Percentiles rank a stretch among this genome's conserved stretches.
Evolutionary conservation across 2,329 filamentous ascomycete species (phyloP).

Genomic region (Rugonectria rugulosa): DNA sequence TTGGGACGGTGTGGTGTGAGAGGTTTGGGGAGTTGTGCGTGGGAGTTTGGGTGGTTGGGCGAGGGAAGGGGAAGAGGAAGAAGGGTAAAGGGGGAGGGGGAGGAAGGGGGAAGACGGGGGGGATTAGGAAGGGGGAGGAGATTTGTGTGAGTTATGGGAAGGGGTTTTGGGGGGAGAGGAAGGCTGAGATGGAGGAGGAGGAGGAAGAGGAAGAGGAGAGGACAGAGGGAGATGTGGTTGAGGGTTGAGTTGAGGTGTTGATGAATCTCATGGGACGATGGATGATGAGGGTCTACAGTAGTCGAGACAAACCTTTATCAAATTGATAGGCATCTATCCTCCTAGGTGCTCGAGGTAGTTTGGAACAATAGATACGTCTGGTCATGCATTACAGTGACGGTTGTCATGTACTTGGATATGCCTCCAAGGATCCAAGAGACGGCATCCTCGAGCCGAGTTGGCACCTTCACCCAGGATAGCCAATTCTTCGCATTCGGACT

Average conservation of each 20-base stretch:
- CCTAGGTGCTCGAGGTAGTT: too few species aligned
- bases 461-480: too few species aligned
- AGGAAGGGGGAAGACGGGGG: constrained; percentile 45
- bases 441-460: too few species aligned
- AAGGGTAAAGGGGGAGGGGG: constrained; percentile 38
- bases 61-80: constrained; percentile 25
- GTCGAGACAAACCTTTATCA: too few species aligned
- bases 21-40: constrained; percentile 61
- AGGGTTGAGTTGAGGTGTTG: not conserved
- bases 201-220: not conserved
- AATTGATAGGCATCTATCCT: too few species aligned
- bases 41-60: constrained; percentile 62
- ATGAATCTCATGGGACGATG: not conserved
- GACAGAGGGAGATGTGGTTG: not conserved
- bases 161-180: constrained; percentile 66
- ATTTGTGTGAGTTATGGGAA: constrained; percentile 73
- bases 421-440: too few species aligned
- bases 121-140: constrained; percentile 67
- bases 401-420: too few species aligned
- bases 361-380: too few species aligned
- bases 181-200: constrained; percentile 15
- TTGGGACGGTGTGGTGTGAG: constrained; percentile 64
- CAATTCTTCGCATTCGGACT: too few species aligned
- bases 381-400: too few species aligned
- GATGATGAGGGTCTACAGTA: too few species aligned